Conservation (phyloP, 2,329 filamentous ascomycete species). For the Zymoseptoria brevis region DNA sequence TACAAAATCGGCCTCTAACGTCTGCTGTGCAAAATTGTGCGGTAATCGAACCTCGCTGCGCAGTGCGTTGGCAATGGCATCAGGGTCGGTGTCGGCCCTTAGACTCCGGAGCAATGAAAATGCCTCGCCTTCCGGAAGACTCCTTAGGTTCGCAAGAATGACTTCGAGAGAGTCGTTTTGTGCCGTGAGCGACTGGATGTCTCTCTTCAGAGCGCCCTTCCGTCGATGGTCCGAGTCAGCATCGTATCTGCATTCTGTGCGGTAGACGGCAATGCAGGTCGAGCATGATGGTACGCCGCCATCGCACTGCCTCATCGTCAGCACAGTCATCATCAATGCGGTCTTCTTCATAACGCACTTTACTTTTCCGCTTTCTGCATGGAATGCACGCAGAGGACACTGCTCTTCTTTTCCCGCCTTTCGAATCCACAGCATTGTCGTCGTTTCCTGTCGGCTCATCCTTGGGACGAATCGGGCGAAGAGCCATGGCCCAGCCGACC, state of each 20-base stretch:
- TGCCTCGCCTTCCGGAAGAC: constrained; percentile 39
- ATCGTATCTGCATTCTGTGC: constrained; percentile 44
- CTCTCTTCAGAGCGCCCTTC: constrained; percentile 35
- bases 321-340: background rate
- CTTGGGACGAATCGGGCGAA: constrained; percentile 27
- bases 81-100: constrained; percentile 33
- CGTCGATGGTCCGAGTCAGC: constrained; percentile 41
- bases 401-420: constrained; percentile 29
- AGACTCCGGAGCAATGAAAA: constrained; percentile 37
- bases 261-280: constrained; percentile 45
- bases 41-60: constrained; percentile 33
- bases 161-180: constrained; percentile 32
- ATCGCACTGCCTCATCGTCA: constrained; percentile 38
- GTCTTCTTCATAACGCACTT: constrained; percentile 28
- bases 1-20: constrained; percentile 28
- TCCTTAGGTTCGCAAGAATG: constrained; percentile 38
- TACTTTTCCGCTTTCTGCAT: constrained; percentile 45
- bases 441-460: constrained; percentile 21
- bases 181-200: constrained; percentile 33
- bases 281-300: constrained; percentile 42
- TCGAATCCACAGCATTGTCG: constrained; percentile 16
- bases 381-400: constrained; percentile 41
- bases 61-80: constrained; percentile 35
- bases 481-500: constrained; percentile 21
- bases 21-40: constrained; percentile 24